A percentile compares a stretch with the other conserved stretches of the same genome.
These are phyloP conservation scores for Candida awuae DNA, from an alignment of 805 yeast genomes.

Conservation along the genomic window DNA sequence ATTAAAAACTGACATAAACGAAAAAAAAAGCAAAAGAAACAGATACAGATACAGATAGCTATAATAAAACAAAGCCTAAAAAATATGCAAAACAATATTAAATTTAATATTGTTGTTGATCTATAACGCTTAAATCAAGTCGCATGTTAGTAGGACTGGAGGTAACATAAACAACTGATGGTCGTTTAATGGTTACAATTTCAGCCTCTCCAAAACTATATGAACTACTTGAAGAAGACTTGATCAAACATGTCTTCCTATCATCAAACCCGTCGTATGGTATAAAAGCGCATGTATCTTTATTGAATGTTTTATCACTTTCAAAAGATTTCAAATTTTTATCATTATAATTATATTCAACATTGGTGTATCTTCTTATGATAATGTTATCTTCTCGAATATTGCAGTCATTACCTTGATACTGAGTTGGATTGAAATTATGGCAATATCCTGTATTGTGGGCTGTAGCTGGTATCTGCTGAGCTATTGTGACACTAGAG, in stretches of 20 bases:
- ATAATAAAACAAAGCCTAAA: too few species aligned
- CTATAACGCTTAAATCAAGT: background rate
- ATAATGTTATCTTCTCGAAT: background rate
- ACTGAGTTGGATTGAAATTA: too few species aligned
- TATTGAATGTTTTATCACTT: background rate
- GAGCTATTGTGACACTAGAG: background rate
- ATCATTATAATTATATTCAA: background rate
- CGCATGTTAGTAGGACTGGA: background rate
- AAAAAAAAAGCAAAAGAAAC: too few species aligned
- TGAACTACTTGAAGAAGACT: background rate
- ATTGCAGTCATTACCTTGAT: too few species aligned
- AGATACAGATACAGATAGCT: too few species aligned
- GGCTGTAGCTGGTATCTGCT: background rate
- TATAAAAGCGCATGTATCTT: background rate
- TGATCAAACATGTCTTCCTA: slow-evolving; percentile 1
- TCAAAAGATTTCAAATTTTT: background rate
- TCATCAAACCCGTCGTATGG: background rate
- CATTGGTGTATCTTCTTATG: background rate
- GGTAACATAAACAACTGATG: slow-evolving; percentile 4
- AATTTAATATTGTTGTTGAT: background rate
- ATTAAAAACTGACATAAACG: background rate
- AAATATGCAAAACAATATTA: background rate
- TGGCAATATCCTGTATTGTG: too few species aligned
- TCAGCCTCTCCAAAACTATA: background rate
- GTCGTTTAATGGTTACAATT: background rate